Evolutionary conservation across 805 yeast genomes (phyloP).

Genomic region (Barnettozyma sucrosica): DNA sequence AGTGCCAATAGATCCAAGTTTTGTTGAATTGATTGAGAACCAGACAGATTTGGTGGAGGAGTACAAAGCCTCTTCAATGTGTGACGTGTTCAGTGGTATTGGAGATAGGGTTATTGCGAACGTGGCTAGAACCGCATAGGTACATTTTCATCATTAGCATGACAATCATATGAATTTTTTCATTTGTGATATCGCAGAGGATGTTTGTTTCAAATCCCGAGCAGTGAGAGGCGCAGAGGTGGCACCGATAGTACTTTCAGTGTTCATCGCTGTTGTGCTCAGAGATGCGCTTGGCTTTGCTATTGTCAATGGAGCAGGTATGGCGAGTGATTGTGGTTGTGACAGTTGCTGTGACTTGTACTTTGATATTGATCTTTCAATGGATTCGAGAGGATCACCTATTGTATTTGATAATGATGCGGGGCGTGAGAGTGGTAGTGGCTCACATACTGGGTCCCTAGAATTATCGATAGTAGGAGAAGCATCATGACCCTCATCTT

Average conservation of each 20-base stretch:
- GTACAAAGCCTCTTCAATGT: slow-evolving; percentile 30
- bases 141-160: background rate
- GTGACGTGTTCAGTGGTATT: slow-evolving; percentile 41
- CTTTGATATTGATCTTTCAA: slow-evolving; percentile 6
- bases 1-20: slow-evolving; percentile 89
- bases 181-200: background rate
- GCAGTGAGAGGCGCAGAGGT: background rate
- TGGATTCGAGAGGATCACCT: slow-evolving; percentile 1
- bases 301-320: background rate
- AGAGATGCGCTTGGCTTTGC: background rate
- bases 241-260: background rate
- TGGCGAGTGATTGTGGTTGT: background rate
- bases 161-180: background rate
- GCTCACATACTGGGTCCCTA: too few species aligned
- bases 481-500: background rate
- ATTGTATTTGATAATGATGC: background rate
- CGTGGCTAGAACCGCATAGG: slow-evolving; percentile 24
- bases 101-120: slow-evolving; percentile 28
- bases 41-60: slow-evolving; percentile 32
- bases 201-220: background rate
- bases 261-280: background rate
- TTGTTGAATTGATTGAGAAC: slow-evolving; percentile 81
- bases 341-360: slow-evolving; percentile 4
- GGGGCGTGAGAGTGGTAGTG: background rate
- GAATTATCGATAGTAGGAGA: background rate